These are phyloP conservation scores for Dalbergia cochinchinensis DNA, from an alignment of 306 rosid genomes.

Conservation along the genomic window DNA sequence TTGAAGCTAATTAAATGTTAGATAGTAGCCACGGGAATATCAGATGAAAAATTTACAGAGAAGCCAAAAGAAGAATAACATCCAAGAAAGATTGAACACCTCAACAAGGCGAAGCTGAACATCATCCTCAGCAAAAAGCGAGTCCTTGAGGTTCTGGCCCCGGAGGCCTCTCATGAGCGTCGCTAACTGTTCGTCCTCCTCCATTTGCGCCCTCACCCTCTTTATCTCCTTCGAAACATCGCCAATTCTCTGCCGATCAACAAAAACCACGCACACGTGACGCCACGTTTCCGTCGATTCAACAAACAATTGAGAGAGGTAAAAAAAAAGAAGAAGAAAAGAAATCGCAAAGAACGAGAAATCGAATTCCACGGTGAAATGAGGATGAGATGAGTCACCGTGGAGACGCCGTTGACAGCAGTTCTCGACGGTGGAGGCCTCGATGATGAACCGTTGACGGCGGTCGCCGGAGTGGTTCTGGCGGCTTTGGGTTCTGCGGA, in stretches of 20 bases:
- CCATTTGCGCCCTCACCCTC: constrained; percentile 97
- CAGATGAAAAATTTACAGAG: background rate
- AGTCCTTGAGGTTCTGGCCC: constrained; percentile 85
- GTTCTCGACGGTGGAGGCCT: constrained; percentile 62
- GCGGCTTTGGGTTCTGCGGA: constrained; percentile 74
- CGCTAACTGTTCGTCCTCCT: constrained; percentile 88
- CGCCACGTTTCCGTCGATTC: background rate
- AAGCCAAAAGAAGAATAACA: background rate
- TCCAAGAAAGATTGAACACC: constrained; percentile 53
- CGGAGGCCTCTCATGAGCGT: constrained; percentile 95
- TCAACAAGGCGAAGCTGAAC: constrained; percentile 92
- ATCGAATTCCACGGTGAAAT: background rate
- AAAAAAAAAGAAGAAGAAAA: background rate
- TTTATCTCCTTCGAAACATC: constrained; percentile 94
- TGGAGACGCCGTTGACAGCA: constrained; percentile 73
- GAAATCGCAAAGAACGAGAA: background rate
- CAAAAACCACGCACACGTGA: background rate
- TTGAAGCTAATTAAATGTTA: background rate
- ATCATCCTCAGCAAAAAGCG: constrained; percentile 84
- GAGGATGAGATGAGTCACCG: constrained; percentile 54
- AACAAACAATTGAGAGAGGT: background rate
- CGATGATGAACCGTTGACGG: constrained; percentile 60
- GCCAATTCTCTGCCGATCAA: constrained; percentile 74
- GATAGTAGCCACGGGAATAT: background rate
- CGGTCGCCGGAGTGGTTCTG: constrained; percentile 31